phyloP scores from a whole-genome alignment of 257 asterid genomes.

The Solanum neorickii region DNA sequence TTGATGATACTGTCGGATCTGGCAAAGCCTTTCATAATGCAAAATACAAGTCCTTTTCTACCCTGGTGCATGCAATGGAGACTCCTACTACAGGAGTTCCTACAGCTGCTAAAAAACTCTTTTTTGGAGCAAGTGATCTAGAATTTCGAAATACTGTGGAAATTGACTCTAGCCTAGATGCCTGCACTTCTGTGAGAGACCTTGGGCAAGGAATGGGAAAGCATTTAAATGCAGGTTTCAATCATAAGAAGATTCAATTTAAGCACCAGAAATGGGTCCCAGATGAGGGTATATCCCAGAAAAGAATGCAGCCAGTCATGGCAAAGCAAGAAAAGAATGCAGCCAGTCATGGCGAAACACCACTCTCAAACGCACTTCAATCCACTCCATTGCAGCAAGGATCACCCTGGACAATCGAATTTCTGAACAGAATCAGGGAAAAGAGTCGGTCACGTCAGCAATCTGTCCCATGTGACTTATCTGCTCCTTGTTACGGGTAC shows the following conservation, averaged over 20 bases:
- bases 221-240: conserved; percentile 18
- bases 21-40: conserved; percentile 19
- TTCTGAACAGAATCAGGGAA: conserved; percentile 80
- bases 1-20: conserved; percentile 29
- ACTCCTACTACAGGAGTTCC: conserved; percentile 14
- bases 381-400: conserved; percentile 42
- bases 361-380: conserved; percentile 61
- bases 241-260: conserved; percentile 11
- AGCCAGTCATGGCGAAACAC: conserved; percentile 35
- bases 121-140: conserved; percentile 26
- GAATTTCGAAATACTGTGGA: conserved; percentile 26
- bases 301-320: conserved; percentile 15
- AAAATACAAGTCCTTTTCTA: conserved; percentile 22
- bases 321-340: conserved; percentile 21
- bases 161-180: conserved; percentile 29
- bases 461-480: conserved; percentile 39
- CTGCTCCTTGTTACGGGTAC: conserved; percentile 36
- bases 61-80: conserved; percentile 28
- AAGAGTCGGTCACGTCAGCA: conserved; percentile 66
- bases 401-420: conserved; percentile 89
- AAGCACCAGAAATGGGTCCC: conserved; percentile 15
- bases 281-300: conserved; percentile 21
- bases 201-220: conserved; percentile 19
- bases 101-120: conserved; percentile 26
- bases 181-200: conserved; percentile 27